phyloP scores from a whole-genome alignment of 768 basidiomycete genomes.

The Russula lepida region DNA sequence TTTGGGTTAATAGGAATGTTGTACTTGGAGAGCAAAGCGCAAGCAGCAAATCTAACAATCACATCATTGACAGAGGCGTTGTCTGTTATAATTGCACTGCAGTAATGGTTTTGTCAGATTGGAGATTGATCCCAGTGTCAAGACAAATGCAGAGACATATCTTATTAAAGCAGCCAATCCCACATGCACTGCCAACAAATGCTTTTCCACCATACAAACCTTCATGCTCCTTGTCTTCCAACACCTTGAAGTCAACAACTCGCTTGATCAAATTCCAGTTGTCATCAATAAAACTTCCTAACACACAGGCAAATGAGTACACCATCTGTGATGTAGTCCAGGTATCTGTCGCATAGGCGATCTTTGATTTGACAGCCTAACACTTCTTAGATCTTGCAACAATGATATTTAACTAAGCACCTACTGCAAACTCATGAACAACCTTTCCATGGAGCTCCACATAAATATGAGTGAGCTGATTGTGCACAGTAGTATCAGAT shows the following conservation, averaged over 20 bases:
- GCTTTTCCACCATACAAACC: conserved; percentile 29
- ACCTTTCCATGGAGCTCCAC: background rate
- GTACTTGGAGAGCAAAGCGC: too few species aligned
- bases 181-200: conserved; percentile 23
- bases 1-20: too few species aligned
- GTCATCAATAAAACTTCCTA: conserved; percentile 20
- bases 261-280: conserved; percentile 21
- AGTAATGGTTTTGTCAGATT: too few species aligned
- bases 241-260: conserved; percentile 16
- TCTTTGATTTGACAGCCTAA: too few species aligned
- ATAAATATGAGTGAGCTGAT: background rate
- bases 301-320: conserved; percentile 17
- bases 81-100: background rate
- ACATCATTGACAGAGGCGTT: background rate
- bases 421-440: background rate
- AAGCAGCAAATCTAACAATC: too few species aligned
- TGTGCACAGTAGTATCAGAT: background rate
- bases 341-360: too few species aligned
- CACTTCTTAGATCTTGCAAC: too few species aligned
- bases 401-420: too few species aligned
- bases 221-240: conserved; percentile 21
- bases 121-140: too few species aligned
- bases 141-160: too few species aligned
- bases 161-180: conserved; percentile 16
- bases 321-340: conserved; percentile 20